phyloP scores from a whole-genome alignment of 75 land plant genomes.

The Pseudotsuga menziesii region DNA sequence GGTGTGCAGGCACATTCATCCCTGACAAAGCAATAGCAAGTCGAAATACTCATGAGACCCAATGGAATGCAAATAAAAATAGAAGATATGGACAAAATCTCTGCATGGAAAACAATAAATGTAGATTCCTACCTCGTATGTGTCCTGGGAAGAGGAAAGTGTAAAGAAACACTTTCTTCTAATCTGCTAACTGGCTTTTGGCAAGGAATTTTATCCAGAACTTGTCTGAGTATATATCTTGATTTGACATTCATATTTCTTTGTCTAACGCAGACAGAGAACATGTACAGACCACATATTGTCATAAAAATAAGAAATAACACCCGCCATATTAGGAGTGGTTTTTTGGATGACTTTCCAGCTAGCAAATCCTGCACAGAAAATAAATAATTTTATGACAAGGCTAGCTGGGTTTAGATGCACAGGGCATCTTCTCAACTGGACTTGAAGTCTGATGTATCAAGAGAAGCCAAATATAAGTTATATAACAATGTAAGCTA shows the following conservation, averaged over 20 bases:
- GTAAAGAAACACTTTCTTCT: slow-evolving; percentile 4
- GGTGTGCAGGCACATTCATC: slow-evolving; percentile 75
- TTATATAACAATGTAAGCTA: neutral
- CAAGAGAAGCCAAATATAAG: neutral
- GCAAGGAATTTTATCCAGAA: slow-evolving; percentile 2
- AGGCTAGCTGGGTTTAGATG: neutral
- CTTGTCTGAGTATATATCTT: slow-evolving; percentile 6
- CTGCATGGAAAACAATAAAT: neutral
- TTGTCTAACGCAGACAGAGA: slow-evolving; percentile 41
- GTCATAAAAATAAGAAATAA: slow-evolving; percentile 26
- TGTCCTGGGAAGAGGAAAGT: slow-evolving; percentile 8
- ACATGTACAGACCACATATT: slow-evolving; percentile 47
- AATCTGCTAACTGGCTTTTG: neutral
- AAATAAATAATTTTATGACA: neutral
- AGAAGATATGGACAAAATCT: neutral
- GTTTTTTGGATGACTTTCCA: slow-evolving; percentile 45
- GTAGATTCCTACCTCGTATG: neutral
- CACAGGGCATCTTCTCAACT: neutral
- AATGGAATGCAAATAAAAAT: neutral
- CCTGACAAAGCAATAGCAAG: slow-evolving; percentile 29
- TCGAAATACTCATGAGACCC: neutral
- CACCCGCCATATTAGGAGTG: slow-evolving; percentile 33
- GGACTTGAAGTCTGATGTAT: neutral
- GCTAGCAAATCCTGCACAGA: slow-evolving; percentile 33
- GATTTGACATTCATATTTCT: slow-evolving; percentile 5